Conservation (phyloP, 2,329 filamentous ascomycete species). For the Claviceps purpurea region DNA sequence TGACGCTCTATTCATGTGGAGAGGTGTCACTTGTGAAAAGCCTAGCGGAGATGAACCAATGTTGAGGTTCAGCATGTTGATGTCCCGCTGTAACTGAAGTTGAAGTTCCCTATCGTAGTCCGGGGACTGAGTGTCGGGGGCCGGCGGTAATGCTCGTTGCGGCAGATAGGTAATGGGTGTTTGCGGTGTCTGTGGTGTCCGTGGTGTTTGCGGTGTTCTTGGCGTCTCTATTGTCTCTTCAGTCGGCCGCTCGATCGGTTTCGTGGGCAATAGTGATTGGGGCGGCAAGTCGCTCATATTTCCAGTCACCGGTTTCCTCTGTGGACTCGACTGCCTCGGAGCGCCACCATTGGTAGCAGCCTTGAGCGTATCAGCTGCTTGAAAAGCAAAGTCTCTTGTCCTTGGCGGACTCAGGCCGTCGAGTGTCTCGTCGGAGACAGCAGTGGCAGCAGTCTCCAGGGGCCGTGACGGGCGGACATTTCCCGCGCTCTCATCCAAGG, state of each 20-base stretch:
- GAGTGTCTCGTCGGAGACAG: slow-evolving; percentile 36
- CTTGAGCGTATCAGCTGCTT: slow-evolving; percentile 44
- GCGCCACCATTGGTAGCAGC: slow-evolving; percentile 28
- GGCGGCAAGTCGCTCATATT: slow-evolving; percentile 34
- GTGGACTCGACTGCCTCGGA: slow-evolving; percentile 46
- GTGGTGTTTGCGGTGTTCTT: slow-evolving; percentile 27
- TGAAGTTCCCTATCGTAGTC: slow-evolving; percentile 50
- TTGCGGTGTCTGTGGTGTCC: slow-evolving; percentile 32
- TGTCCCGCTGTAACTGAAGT: slow-evolving; percentile 50
- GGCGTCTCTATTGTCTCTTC: slow-evolving; percentile 32
- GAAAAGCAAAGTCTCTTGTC: slow-evolving; percentile 28
- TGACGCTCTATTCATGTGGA: slow-evolving; percentile 8
- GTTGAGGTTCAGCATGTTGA: slow-evolving; percentile 40
- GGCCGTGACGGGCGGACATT: slow-evolving; percentile 55
- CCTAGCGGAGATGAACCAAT: slow-evolving; percentile 2
- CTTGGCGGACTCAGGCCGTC: slow-evolving; percentile 41
- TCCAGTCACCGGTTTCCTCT: slow-evolving; percentile 37
- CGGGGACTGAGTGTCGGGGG: slow-evolving; percentile 34
- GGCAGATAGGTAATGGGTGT: slow-evolving; percentile 27
- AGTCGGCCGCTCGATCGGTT: slow-evolving; percentile 16
- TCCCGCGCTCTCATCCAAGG: slow-evolving; percentile 68
- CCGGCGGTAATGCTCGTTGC: slow-evolving; percentile 33
- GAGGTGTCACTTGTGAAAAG: slow-evolving; percentile 1
- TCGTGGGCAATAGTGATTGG: slow-evolving; percentile 45
- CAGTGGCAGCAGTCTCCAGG: slow-evolving; percentile 28